phyloP scores from a whole-genome alignment of 768 basidiomycete species.

The Leccinum rimulosum region DNA sequence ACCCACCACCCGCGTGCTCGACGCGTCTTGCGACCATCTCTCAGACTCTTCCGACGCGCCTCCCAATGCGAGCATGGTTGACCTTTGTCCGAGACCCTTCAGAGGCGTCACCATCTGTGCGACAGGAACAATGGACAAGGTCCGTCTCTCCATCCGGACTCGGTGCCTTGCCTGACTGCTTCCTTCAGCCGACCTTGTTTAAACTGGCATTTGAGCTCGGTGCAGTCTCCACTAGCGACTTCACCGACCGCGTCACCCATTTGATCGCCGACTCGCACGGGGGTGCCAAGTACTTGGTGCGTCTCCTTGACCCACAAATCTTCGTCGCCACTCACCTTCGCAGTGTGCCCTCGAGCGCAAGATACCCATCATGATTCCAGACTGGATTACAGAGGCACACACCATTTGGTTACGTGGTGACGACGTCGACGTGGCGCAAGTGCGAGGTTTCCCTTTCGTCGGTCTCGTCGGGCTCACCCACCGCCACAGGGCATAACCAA shows the following conservation, averaged over 20 bases:
- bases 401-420: constrained; percentile 76
- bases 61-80: constrained; percentile 44
- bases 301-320: constrained; percentile 14
- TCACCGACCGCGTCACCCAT: constrained; percentile 88
- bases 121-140: constrained; percentile 80
- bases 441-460: constrained; percentile 28
- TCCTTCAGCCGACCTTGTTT: constrained; percentile 60
- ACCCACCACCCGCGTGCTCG: constrained; percentile 23
- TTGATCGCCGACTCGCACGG: constrained; percentile 79
- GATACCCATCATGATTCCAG: constrained; percentile 74
- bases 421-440: constrained; percentile 67
- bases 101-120: constrained; percentile 65
- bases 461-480: background rate
- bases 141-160: constrained; percentile 29
- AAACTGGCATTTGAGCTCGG: constrained; percentile 81
- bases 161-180: constrained; percentile 3
- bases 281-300: constrained; percentile 79
- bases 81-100: constrained; percentile 65
- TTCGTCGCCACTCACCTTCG: constrained; percentile 1
- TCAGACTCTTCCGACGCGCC: constrained; percentile 46
- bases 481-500: constrained; percentile 48
- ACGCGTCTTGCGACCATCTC: constrained; percentile 39
- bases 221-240: constrained; percentile 61
- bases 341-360: constrained; percentile 82
- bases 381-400: constrained; percentile 76